phyloP scores from a whole-genome alignment of 2,329 filamentous ascomycete genomes.

The Claviceps arundinis region DNA sequence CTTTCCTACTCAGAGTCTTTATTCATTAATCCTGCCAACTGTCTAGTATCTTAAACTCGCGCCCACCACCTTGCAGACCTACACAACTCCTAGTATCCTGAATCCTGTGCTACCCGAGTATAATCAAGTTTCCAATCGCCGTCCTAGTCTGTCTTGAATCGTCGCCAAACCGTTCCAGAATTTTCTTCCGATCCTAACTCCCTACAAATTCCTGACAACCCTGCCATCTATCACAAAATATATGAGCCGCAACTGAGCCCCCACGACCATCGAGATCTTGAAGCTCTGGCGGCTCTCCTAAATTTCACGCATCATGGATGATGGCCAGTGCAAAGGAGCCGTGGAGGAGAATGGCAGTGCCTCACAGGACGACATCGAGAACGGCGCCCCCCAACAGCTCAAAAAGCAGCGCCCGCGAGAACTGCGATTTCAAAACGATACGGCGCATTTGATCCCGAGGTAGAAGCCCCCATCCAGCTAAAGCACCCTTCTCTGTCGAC shows the following conservation, averaged over 20 bases:
- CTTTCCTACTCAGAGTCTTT: background rate
- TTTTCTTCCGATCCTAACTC: background rate
- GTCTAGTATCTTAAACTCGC: background rate
- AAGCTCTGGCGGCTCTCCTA: background rate
- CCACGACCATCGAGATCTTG: background rate
- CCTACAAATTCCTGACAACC: background rate
- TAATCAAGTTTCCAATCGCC: background rate
- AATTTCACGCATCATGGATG: slow-evolving; percentile 23
- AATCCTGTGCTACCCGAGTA: background rate
- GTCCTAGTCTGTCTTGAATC: background rate
- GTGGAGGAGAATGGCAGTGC: slow-evolving; percentile 21
- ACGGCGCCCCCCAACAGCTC: background rate
- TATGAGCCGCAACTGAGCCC: background rate
- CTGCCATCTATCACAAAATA: background rate
- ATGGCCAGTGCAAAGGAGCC: slow-evolving; percentile 24
- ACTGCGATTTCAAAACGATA: slow-evolving; percentile 23
- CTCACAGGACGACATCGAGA: slow-evolving; percentile 13
- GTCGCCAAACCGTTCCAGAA: background rate
- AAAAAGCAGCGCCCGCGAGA: slow-evolving; percentile 5
- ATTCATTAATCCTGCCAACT: background rate
- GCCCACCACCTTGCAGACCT: background rate
- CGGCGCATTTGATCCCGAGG: slow-evolving; percentile 32
- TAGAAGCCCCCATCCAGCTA: slow-evolving; percentile 11
- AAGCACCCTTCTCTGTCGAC: background rate
- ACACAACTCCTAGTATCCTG: background rate